Evolutionary conservation across 495 filamentous ascomycete genomes (phyloP).

Genomic region (Cercophora newfieldiana): DNA sequence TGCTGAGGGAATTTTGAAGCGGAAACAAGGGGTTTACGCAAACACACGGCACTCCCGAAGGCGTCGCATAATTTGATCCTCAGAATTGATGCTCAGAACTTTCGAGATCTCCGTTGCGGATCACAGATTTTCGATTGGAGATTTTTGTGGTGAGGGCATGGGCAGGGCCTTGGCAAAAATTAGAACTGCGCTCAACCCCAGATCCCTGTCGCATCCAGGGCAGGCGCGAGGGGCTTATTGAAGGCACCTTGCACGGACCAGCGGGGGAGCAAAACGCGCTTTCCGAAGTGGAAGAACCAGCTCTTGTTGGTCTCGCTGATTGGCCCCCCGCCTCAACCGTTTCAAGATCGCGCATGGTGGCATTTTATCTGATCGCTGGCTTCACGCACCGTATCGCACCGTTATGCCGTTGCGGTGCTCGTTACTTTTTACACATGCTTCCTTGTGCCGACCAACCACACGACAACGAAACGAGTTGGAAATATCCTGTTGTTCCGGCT

Average conservation of each 20-base stretch:
- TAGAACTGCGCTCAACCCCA: slow-evolving; percentile 5
- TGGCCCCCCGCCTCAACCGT: slow-evolving; percentile 20
- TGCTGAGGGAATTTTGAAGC: neutral
- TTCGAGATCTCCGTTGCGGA: slow-evolving; percentile 9
- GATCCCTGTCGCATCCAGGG: slow-evolving; percentile 15
- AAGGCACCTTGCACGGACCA: neutral
- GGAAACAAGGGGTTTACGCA: neutral
- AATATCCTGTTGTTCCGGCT: neutral
- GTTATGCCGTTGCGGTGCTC: neutral
- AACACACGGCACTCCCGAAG: neutral
- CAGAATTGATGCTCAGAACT: slow-evolving; percentile 10
- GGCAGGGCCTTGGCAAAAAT: slow-evolving; percentile 12
- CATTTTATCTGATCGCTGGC: neutral
- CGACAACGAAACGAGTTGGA: neutral
- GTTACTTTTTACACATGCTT: slow-evolving; percentile 6
- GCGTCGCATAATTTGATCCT: neutral
- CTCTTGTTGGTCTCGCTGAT: slow-evolving; percentile 17
- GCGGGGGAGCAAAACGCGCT: slow-evolving; percentile 18
- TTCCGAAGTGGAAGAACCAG: slow-evolving; percentile 23
- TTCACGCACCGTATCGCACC: neutral
- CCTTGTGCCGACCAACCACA: slow-evolving; percentile 1
- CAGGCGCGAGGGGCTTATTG: neutral
- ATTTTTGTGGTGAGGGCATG: slow-evolving; percentile 7
- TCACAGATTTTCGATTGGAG: slow-evolving; percentile 1
- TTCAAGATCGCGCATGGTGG: slow-evolving; percentile 9